phyloP scores from a whole-genome alignment of 192 early-diverging fungal species.

The Paraglomus brasilianum region DNA sequence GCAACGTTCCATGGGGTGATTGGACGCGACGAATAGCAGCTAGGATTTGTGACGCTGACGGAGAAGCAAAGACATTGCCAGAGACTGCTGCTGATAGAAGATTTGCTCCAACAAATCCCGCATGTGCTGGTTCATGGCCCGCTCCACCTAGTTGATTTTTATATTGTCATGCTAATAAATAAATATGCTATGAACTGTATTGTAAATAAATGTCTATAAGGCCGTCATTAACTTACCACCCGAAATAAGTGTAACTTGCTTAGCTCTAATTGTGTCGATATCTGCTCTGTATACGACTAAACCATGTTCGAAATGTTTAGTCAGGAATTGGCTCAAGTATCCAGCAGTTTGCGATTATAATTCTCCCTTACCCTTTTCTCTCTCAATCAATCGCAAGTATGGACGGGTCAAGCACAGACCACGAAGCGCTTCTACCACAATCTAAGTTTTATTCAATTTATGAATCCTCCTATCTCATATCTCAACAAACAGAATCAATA shows the following conservation, averaged over 20 bases:
- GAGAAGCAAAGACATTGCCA: conserved; percentile 86
- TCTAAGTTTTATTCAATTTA: not conserved
- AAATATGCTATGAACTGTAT: not conserved
- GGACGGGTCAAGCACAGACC: conserved; percentile 17
- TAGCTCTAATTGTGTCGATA: conserved; percentile 46
- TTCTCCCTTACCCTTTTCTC: conserved; percentile 6
- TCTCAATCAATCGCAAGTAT: conserved; percentile 6
- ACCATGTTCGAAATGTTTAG: too few species aligned
- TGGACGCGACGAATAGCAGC: conserved; percentile 66
- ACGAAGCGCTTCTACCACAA: conserved; percentile 18
- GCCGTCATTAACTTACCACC: conserved; percentile 52
- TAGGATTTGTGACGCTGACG: conserved; percentile 73
- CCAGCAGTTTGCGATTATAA: not conserved
- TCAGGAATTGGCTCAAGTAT: not conserved
- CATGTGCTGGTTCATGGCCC: conserved; percentile 85
- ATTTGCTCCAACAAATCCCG: conserved; percentile 71
- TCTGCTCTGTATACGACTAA: conserved; percentile 61
- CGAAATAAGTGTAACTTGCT: conserved; percentile 74
- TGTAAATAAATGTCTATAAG: not conserved
- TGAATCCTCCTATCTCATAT: too few species aligned
- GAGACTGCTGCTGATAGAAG: conserved; percentile 79
- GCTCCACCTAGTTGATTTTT: conserved; percentile 46
- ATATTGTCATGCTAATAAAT: not conserved
- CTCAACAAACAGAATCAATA: not conserved
- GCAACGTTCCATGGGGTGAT: conserved; percentile 65